phyloP scores from a whole-genome alignment of 164 flowering plant species.

The Santalum album region DNA sequence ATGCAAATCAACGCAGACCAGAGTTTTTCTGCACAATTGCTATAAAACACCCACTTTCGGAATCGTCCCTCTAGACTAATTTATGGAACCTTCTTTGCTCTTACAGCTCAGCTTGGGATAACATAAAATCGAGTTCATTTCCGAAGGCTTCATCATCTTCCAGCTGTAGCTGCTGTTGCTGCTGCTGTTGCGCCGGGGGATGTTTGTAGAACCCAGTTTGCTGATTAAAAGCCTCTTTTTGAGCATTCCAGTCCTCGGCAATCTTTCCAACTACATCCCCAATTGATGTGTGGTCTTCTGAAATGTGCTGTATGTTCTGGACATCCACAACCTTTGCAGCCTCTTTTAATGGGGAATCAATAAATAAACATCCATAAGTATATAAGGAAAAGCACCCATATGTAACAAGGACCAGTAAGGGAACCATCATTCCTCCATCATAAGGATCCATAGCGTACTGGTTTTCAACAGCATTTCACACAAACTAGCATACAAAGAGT shows the following conservation, averaged over 20 bases:
- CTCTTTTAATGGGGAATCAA: constrained; percentile 24
- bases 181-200: constrained; percentile 1
- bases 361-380: not conserved
- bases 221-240: constrained; percentile 38
- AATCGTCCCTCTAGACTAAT: no score
- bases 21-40: no score
- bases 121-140: constrained; percentile 24
- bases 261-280: constrained; percentile 44
- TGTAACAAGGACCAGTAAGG: not conserved
- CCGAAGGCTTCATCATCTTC: constrained; percentile 18
- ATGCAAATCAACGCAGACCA: no score
- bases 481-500: no score
- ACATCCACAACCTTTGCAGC: constrained; percentile 50
- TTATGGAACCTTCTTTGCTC: no score
- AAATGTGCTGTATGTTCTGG: constrained; percentile 55
- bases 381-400: not conserved
- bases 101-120: no score
- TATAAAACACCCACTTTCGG: no score
- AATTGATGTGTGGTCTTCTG: constrained; percentile 30
- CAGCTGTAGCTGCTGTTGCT: constrained; percentile 11
- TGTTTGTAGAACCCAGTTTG: constrained; percentile 26
- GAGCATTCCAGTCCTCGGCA: constrained; percentile 42
- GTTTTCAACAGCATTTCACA: no score
- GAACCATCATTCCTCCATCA: no score
- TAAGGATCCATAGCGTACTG: no score